phyloP scores from a whole-genome alignment of 805 yeast genomes.

The Wickerhamiella hasegawae region DNA sequence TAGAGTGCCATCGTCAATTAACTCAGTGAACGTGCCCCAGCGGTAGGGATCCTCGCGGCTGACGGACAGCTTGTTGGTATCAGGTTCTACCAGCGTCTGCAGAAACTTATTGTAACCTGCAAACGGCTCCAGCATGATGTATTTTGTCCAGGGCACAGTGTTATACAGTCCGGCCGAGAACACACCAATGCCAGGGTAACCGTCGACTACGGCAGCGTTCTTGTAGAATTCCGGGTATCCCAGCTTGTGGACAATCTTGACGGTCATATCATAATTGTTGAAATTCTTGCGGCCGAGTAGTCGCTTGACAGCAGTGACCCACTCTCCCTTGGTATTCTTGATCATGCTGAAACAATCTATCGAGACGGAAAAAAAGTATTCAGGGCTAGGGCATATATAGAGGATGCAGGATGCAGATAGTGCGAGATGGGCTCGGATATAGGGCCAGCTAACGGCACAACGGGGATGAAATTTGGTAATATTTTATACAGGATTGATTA shows the following conservation, averaged over 20 bases:
- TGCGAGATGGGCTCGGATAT: no score
- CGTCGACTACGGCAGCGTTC: slow-evolving; percentile 21
- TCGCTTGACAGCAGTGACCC: slow-evolving; percentile 10
- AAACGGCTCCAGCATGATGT: slow-evolving; percentile 45
- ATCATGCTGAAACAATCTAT: slow-evolving; percentile 3
- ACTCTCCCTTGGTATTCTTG: slow-evolving; percentile 13
- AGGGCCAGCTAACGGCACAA: no score
- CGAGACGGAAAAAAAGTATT: no score
- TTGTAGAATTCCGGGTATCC: slow-evolving; percentile 25
- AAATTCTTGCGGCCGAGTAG: slow-evolving; percentile 17
- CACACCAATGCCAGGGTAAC: slow-evolving; percentile 30
- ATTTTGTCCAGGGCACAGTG: slow-evolving; percentile 42
- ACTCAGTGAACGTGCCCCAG: slow-evolving; percentile 43
- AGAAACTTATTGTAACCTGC: slow-evolving; percentile 17
- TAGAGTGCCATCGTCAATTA: slow-evolving; percentile 31
- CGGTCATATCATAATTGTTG: slow-evolving; percentile 16
- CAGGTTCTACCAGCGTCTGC: slow-evolving; percentile 4
- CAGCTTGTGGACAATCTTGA: slow-evolving; percentile 32
- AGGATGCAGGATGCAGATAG: no score
- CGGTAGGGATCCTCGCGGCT: slow-evolving; percentile 39
- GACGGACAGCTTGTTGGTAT: slow-evolving; percentile 18
- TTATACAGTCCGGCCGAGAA: slow-evolving; percentile 49
- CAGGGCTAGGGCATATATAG: not conserved
- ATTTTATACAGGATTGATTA: no score
- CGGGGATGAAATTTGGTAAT: no score